A percentile compares a stretch with the other conserved stretches of the same genome.
Evolutionary conservation across 192 early-diverging fungal species (phyloP).

Genomic region (Backusella circina): DNA sequence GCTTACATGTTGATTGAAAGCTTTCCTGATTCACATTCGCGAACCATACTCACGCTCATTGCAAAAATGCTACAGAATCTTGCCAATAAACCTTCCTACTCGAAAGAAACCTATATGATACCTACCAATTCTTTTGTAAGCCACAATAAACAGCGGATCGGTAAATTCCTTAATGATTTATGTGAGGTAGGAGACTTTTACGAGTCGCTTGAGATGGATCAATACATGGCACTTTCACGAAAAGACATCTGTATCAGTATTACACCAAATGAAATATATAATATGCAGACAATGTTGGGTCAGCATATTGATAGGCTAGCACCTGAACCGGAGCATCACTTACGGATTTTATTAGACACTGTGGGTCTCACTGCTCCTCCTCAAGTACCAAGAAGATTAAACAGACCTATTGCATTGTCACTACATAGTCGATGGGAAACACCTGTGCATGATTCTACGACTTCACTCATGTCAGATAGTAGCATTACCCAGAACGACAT

Average conservation of each 20-base stretch:
- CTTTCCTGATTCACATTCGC: constrained; percentile 68
- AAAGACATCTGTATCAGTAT: constrained; percentile 86
- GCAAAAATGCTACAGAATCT: constrained; percentile 94
- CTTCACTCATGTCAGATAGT: constrained; percentile 59
- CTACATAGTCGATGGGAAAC: constrained; percentile 80
- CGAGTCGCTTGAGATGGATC: constrained; percentile 95
- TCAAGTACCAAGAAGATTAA: constrained; percentile 75
- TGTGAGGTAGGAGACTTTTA: constrained; percentile 94
- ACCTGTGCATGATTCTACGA: constrained; percentile 55
- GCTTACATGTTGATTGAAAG: constrained; percentile 86
- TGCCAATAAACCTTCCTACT: constrained; percentile 88
- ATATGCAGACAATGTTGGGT: constrained; percentile 77
- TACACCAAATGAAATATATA: constrained; percentile 91
- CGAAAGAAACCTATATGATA: constrained; percentile 90
- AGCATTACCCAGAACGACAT: constrained; percentile 87
- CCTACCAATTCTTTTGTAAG: constrained; percentile 85
- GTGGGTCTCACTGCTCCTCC: constrained; percentile 59
- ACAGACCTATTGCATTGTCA: constrained; percentile 63
- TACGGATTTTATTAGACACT: constrained; percentile 73
- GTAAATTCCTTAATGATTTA: constrained; percentile 82
- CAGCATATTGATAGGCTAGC: constrained; percentile 79
- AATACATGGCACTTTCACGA: constrained; percentile 91
- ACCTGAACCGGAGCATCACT: constrained; percentile 71
- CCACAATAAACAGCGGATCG: constrained; percentile 75
- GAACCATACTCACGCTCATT: constrained; percentile 82